Evolutionary conservation across 2,329 filamentous ascomycete species (phyloP).

Genomic region (Colletotrichum tamarilloi): DNA sequence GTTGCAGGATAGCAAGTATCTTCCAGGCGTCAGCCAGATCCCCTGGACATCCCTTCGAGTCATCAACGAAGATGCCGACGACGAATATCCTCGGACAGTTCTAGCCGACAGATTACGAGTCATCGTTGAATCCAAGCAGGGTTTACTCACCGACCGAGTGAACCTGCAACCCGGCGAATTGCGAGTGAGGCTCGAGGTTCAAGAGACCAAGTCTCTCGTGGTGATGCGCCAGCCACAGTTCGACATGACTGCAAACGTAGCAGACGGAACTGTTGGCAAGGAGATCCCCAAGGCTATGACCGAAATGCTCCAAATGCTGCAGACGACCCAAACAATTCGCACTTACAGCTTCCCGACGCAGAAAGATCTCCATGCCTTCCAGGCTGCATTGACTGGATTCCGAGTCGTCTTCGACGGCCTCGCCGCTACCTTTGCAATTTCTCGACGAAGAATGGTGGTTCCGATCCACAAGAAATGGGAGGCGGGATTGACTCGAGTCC

Average conservation of each 20-base stretch:
- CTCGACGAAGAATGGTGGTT: constrained; percentile 87
- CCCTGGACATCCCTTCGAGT: constrained; percentile 76
- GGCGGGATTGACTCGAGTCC: constrained; percentile 80
- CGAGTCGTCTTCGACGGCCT: constrained; percentile 79
- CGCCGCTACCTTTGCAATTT: constrained; percentile 81
- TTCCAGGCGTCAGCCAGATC: constrained; percentile 61
- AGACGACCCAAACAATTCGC: constrained; percentile 72
- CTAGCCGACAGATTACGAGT: constrained; percentile 82
- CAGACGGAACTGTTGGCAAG: constrained; percentile 71
- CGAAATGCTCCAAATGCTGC: constrained; percentile 70
- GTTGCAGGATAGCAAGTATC: constrained; percentile 59
- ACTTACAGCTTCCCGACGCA: constrained; percentile 76
- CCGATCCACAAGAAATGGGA: constrained; percentile 97
- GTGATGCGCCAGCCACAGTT: constrained; percentile 79
- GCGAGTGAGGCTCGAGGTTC: constrained; percentile 72
- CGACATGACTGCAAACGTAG: constrained; percentile 81
- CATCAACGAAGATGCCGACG: constrained; percentile 76
- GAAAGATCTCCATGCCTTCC: constrained; percentile 80
- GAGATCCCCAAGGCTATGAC: constrained; percentile 72
- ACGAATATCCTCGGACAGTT: constrained; percentile 75
- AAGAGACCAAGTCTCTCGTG: constrained; percentile 70
- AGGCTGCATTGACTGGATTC: constrained; percentile 83
- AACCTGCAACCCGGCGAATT: constrained; percentile 84
- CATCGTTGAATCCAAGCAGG: constrained; percentile 79
- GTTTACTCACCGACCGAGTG: constrained; percentile 84